phyloP scores from a whole-genome alignment of 495 filamentous ascomycete genomes.

The Neurospora sp. region DNA sequence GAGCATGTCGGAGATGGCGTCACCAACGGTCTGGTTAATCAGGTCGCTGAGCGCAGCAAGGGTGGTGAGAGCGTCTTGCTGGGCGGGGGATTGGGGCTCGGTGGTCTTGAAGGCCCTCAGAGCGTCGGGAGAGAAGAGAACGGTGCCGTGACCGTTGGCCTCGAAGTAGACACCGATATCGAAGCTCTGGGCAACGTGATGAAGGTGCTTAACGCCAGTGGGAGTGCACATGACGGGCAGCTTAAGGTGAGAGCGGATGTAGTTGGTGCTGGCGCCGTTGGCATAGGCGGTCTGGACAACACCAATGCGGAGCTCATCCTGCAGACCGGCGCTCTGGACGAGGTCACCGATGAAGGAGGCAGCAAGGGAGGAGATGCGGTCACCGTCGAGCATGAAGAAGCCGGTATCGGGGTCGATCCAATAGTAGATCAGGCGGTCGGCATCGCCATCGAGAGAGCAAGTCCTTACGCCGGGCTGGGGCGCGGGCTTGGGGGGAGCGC shows the following conservation, averaged over 20 bases:
- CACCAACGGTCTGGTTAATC: conserved; percentile 96
- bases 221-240: conserved; percentile 87
- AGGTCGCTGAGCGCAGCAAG: conserved; percentile 73
- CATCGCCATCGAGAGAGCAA: conserved; percentile 89
- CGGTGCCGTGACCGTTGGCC: conserved; percentile 94
- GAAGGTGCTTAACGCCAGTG: conserved; percentile 94
- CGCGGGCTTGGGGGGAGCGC: conserved; percentile 75
- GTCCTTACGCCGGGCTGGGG: conserved; percentile 65
- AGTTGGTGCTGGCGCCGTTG: conserved; percentile 90
- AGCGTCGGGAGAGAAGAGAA: conserved; percentile 81
- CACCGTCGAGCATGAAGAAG: conserved; percentile 89
- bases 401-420: conserved; percentile 70
- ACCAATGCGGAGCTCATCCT: conserved; percentile 72
- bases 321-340: conserved; percentile 64
- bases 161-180: conserved; percentile 98
- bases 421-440: conserved; percentile 92
- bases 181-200: conserved; percentile 83
- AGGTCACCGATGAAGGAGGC: conserved; percentile 92
- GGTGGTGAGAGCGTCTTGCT: conserved; percentile 72
- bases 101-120: conserved; percentile 63
- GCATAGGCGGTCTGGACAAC: conserved; percentile 97
- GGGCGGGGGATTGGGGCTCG: conserved; percentile 82
- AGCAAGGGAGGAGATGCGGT: conserved; percentile 90
- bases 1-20: conserved; percentile 92
- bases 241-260: conserved; percentile 77